phyloP scores from a whole-genome alignment of 495 filamentous ascomycete species.

The Achaetomiella virescens region DNA sequence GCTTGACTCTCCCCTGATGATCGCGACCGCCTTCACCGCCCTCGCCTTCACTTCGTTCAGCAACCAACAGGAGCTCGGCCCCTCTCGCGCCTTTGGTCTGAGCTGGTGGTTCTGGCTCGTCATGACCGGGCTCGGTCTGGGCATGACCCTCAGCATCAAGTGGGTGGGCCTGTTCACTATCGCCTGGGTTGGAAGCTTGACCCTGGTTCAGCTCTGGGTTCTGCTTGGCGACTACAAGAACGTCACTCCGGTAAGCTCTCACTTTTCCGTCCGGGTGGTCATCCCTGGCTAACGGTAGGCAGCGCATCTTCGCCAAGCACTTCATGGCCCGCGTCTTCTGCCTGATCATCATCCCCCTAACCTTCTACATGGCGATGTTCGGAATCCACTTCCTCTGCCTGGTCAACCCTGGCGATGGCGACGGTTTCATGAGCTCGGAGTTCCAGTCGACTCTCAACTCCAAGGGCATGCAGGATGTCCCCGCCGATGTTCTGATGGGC shows the following conservation, averaged over 20 bases:
- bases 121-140: constrained; percentile 78
- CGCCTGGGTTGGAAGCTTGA: constrained; percentile 93
- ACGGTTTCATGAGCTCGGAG: constrained; percentile 99
- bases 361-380: constrained; percentile 94
- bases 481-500: constrained; percentile 84
- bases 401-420: constrained; percentile 89
- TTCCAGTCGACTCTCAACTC: constrained; percentile 97
- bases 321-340: constrained; percentile 88
- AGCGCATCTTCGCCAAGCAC: constrained; percentile 89
- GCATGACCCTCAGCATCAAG: constrained; percentile 92
- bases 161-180: constrained; percentile 99
- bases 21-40: constrained; percentile 88
- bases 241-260: constrained; percentile 60
- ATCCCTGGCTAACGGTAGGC: constrained; percentile 15
- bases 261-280: background rate
- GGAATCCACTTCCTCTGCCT: constrained; percentile 91
- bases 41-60: constrained; percentile 88
- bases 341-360: constrained; percentile 80
- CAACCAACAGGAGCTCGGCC: constrained; percentile 93
- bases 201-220: constrained; percentile 87
- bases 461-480: constrained; percentile 90
- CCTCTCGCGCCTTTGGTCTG: constrained; percentile 72
- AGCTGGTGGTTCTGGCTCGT: constrained; percentile 98
- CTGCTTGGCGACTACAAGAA: constrained; percentile 80
- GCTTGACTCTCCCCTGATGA: constrained; percentile 89